Evolutionary conservation across 1,139 yeast genomes (phyloP).

Genomic region (Suhomyces bolitotheri): DNA sequence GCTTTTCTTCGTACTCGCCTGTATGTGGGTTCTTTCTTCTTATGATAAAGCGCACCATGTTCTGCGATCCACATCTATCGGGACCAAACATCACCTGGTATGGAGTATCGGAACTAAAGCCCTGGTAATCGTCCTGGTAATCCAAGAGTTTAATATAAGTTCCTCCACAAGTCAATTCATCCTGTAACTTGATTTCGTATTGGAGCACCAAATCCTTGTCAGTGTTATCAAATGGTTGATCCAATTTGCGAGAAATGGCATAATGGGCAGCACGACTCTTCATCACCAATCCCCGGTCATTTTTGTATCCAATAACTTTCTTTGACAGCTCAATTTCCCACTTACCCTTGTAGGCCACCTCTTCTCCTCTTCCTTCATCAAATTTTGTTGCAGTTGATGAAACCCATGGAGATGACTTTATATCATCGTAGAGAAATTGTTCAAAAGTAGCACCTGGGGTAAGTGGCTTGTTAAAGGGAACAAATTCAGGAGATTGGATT

Average conservation of each 20-base stretch:
- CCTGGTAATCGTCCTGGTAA: slow-evolving; percentile 37
- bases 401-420: slow-evolving; percentile 57
- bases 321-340: slow-evolving; percentile 65
- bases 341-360: slow-evolving; percentile 62
- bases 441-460: slow-evolving; percentile 58
- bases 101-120: slow-evolving; percentile 63
- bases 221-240: slow-evolving; percentile 53
- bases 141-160: slow-evolving; percentile 78
- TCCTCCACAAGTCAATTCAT: slow-evolving; percentile 81
- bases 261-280: slow-evolving; percentile 76
- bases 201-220: slow-evolving; percentile 75
- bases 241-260: slow-evolving; percentile 68
- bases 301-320: slow-evolving; percentile 55
- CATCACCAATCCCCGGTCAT: slow-evolving; percentile 74
- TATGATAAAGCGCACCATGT: slow-evolving; percentile 76
- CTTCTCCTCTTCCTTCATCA: slow-evolving; percentile 33
- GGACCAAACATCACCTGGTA: slow-evolving; percentile 95
- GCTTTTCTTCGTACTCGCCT: slow-evolving; percentile 68
- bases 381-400: slow-evolving; percentile 57
- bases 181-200: slow-evolving; percentile 83
- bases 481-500: slow-evolving; percentile 4
- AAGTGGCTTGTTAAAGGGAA: slow-evolving; percentile 16
- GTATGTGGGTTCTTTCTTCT: slow-evolving; percentile 55
- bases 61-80: slow-evolving; percentile 79
- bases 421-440: slow-evolving; percentile 53